Base-by-base conservation (phyloP, 306 rosid species). In the Inga oerstediana region DNA sequence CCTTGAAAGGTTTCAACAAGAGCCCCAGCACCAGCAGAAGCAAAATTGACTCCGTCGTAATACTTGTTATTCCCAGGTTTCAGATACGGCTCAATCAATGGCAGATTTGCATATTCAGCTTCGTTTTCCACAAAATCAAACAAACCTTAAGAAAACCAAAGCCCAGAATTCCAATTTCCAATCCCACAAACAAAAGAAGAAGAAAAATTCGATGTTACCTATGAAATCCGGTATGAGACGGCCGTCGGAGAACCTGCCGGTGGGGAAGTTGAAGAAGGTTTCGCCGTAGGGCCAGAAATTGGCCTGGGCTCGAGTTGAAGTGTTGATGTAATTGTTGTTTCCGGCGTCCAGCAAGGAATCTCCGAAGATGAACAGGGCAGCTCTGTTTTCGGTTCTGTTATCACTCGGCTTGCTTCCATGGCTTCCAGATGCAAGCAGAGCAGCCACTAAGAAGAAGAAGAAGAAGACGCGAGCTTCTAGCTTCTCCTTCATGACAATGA, bases 221-320 rank as follows among this genome's bases (percentile, higher is more conserved):
- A 95, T 86, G 80, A 93, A 95, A 88, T 95, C 99, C 1, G 97
- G 82, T 4, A 95, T 14, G 88, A 95, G 86, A 10, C 99, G 91
- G 37, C 99, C 99, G 75, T 95, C 98, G 67, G 93, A 93, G 83
- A 95, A 95, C 84, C 99, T 87, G 8, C 99, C 99, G 0, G 99
- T 95, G 1, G 99, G 97, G 70, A 89, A 91, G 7, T 88, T 78
- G 86, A 93, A 95, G 88, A 76, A 90, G 30, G 96, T 91, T 78
- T 90, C 86, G 6, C 99, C 99, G 13, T 95, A 95, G 32, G 99
- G 99, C 91, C 84, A 90, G 97, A 95, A 95, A 80, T 95, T 93
- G 20, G 99, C 99, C 86, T 95, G 98, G 88, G 91, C 98, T 3
- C 88, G 88, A 54, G 92, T 76, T 69, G 99, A 83, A 7, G 99